Evolutionary conservation across 1,139 yeast genomes (phyloP).

Genomic region (Yamadazyma friedrichii): DNA sequence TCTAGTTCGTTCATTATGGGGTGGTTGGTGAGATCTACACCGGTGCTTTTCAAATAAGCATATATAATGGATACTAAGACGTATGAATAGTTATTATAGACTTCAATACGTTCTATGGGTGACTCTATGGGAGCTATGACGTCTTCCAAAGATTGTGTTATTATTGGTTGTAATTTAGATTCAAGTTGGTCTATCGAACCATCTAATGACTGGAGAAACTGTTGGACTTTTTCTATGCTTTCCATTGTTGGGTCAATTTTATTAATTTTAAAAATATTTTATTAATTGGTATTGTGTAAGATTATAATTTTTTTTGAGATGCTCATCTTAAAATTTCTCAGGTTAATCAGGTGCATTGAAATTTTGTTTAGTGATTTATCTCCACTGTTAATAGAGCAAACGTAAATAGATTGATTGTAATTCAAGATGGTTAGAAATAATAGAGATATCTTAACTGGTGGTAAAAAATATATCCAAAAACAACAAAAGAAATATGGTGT

Average conservation of each 20-base stretch:
- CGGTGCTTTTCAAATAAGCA: slow-evolving; percentile 61
- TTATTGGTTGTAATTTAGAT: slow-evolving; percentile 30
- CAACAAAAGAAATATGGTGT: slow-evolving; percentile 65
- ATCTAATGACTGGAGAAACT: slow-evolving; percentile 27
- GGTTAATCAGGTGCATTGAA: not conserved
- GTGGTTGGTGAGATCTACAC: slow-evolving; percentile 56
- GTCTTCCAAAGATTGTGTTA: slow-evolving; percentile 37
- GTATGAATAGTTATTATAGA: slow-evolving; percentile 44
- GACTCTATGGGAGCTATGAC: slow-evolving; percentile 26
- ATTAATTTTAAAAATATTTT: not conserved
- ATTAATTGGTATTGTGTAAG: too few species aligned
- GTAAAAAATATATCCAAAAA: slow-evolving; percentile 71
- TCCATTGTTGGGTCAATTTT: slow-evolving; percentile 33
- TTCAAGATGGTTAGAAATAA: slow-evolving; percentile 37
- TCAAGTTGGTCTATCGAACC: slow-evolving; percentile 30
- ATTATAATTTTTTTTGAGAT: slow-evolving; percentile 7
- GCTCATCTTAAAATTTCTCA: slow-evolving; percentile 9
- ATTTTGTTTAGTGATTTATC: not conserved
- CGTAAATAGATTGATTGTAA: slow-evolving; percentile 10
- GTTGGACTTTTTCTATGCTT: slow-evolving; percentile 30
- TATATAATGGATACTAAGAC: slow-evolving; percentile 45
- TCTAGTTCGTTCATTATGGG: slow-evolving; percentile 69
- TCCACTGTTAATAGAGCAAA: too few species aligned
- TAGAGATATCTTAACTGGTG: slow-evolving; percentile 86
- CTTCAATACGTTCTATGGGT: slow-evolving; percentile 35